Evolutionary conservation across 768 basidiomycete genomes (phyloP), one percentile per base, ranked within the genome.

Genomic region (Tricholoma saponaceum): DNA sequence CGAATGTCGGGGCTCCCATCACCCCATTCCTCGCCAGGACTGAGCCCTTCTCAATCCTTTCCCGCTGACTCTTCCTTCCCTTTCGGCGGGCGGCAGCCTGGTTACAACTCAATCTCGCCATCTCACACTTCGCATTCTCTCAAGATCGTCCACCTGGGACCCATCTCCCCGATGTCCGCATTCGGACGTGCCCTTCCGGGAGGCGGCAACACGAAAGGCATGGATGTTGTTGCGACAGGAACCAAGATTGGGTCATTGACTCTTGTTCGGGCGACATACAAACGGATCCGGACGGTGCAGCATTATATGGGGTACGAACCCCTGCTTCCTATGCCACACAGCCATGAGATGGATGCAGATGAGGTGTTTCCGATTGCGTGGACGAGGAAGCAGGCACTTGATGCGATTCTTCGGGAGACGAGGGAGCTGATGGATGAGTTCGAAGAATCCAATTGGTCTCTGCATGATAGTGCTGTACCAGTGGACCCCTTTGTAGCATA

Each of bases 141-240:
- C 2, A 79, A 74, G 56, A 87, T 88, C 58, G 72, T 86, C 1
- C 86, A 87, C 64, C 77, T 88, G 4, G 85, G 85, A 1, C 83
- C 84, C 1, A 72, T 79, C 8, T 74, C 76, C 32, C 66, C 67
- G 16, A 67, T 73, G 16, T 69, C 73, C 33, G 66, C 70, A 8
- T 69, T 74, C n/a, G 68, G 68, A 23, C 70, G 72, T 10, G 61
- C 70, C 2, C 60, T 69, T 12, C 73, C 73, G 9, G 69, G 71
- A 20, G 65, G 66, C 7, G 54, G 67, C 35, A 64, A 68, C 3
- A 64, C 58, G 43, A 60, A 52, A 22, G 59, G 63, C 30, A 60
- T 65, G 4, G 64, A 69, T 5, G 47, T 57, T 4, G 64, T 70
- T 55, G 67, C 73, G 3, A 74, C 75, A 53, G 72, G 75, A 26